Conservation (phyloP, 2,329 filamentous ascomycete genomes). For the Purpureocillium lavendulum region DNA sequence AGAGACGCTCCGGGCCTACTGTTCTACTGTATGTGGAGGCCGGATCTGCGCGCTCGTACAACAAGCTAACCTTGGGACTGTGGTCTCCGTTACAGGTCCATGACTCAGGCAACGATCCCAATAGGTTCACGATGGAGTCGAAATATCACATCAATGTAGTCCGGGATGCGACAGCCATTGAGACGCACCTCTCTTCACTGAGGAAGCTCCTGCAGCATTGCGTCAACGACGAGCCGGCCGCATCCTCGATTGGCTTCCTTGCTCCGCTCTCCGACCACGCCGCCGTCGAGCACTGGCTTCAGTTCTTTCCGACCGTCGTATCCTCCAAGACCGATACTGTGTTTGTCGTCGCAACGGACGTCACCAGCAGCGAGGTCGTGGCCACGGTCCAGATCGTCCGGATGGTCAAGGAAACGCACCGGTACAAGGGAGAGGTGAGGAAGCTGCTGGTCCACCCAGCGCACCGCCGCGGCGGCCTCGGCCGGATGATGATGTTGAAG, state of each 20-base stretch:
- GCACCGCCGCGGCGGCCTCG: constrained; percentile 12
- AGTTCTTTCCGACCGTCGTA: constrained; percentile 5
- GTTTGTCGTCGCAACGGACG: constrained; percentile 10
- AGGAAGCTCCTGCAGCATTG: constrained; percentile 14
- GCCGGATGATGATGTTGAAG: constrained; percentile 13
- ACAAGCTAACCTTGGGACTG: too few relatives aligned
- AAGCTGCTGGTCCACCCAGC: constrained; percentile 18
- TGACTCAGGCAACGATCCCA: too few relatives aligned
- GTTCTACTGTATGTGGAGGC: too few relatives aligned
- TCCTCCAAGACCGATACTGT: constrained; percentile 1
- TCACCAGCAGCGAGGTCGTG: constrained; percentile 6
- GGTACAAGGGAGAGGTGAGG: constrained; percentile 15
- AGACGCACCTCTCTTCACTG: constrained; percentile 12
- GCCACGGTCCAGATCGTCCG: constrained; percentile 13
- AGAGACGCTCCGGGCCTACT: too few relatives aligned
- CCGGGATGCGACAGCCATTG: constrained; percentile 3
- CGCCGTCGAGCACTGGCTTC: constrained; percentile 13
- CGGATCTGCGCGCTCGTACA: too few relatives aligned
- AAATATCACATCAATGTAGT: too few relatives aligned
- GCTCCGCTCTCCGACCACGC: constrained; percentile 15
- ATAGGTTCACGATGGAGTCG: too few relatives aligned
- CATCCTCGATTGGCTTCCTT: constrained; percentile 19
- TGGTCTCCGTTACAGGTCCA: too few relatives aligned
- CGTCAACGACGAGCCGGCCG: constrained; percentile 16
- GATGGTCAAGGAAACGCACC: constrained; percentile 16